Base-by-base conservation (phyloP, 352 stramenopile species). In the Peronospora tabacina region DNA sequence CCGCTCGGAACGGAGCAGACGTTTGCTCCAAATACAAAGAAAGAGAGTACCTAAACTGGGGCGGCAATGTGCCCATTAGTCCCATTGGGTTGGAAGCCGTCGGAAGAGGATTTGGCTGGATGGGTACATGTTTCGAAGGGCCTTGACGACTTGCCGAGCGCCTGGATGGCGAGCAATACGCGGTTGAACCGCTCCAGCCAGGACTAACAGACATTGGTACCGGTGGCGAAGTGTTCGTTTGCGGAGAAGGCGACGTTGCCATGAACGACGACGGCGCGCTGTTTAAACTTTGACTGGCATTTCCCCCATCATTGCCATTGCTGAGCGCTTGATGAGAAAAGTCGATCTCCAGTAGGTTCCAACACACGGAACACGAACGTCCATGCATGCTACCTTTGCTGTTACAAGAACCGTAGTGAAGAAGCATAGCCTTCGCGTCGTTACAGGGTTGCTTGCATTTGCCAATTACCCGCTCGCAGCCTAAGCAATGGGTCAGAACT, bases 21-120 rank as follows among this genome's bases (percentile, higher is more conserved):
- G 71, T 87, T 37, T 89, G 78, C 58, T 89, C 78, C 54, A 89
- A 45, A 44, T 87, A 87, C 49, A 87, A 57, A 5, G 78, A 70
- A 52, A 89, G 54, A 22, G 75, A 79, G 36, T 73, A 77, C 5
- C 75, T 68, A 45, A 89, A 80, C 13, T 81, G 68, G 22, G 75
- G 78, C 29, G 58, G 58, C 45, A 85, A 70, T 5, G 63, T 41
- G 26, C 69, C 58, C 22, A 82, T 73, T 15, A 88, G 61, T 19
- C 74, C 72, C 68, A 82, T 75, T 7, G 77, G 77, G 48, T 89
- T 89, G 3, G 73, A 85, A 7, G 59, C 57, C 11, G 76, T 87
- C n/a, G 76, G 76, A 32, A 87, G 52, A n/a, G 72, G 71, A 47
- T 89, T 89, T 3, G 78, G 78, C 61, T 89, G 78, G 33, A 89